Conservation (phyloP, 164 flowering plant genomes). For the Chimonanthus salicifolius region DNA sequence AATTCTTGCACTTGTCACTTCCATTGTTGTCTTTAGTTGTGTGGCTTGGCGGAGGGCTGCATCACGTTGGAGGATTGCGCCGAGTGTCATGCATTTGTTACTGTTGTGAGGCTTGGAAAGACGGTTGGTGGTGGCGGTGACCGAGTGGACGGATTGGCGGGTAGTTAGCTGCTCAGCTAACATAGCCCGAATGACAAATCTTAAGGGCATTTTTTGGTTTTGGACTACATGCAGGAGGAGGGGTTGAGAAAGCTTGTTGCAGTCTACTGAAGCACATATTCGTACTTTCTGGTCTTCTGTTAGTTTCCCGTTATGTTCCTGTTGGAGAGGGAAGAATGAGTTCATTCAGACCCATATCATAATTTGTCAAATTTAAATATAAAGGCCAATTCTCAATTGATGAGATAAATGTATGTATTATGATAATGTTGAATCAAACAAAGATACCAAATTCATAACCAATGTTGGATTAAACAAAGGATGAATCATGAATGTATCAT, state of each 20-base stretch:
- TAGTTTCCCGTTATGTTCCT: conserved; percentile 43
- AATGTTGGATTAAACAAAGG: no score
- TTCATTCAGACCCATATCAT: no score
- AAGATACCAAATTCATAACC: no score
- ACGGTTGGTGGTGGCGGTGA: conserved; percentile 6
- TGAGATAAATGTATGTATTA: no score
- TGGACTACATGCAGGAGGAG: conserved; percentile 63
- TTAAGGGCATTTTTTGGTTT: conserved; percentile 70
- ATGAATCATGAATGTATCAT: no score
- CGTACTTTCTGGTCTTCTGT: conserved; percentile 51
- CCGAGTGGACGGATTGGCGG: conserved; percentile 40
- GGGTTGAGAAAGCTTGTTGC: conserved; percentile 54
- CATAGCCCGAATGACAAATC: conserved; percentile 82
- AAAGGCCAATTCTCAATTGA: no score
- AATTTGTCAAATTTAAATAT: no score
- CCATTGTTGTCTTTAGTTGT: conserved; percentile 53
- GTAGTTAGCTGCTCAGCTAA: conserved; percentile 67
- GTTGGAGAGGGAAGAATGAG: neutral
- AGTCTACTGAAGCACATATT: conserved; percentile 56
- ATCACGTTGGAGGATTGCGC: conserved; percentile 60
- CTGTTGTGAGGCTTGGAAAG: conserved; percentile 2
- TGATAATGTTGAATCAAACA: no score
- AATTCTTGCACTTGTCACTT: conserved; percentile 50
- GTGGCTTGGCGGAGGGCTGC: conserved; percentile 53
- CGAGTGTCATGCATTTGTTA: conserved; percentile 37